phyloP scores from a whole-genome alignment of 225 moss, liverwort and hornwort species.

The Rhytidiadelphus loreus region DNA sequence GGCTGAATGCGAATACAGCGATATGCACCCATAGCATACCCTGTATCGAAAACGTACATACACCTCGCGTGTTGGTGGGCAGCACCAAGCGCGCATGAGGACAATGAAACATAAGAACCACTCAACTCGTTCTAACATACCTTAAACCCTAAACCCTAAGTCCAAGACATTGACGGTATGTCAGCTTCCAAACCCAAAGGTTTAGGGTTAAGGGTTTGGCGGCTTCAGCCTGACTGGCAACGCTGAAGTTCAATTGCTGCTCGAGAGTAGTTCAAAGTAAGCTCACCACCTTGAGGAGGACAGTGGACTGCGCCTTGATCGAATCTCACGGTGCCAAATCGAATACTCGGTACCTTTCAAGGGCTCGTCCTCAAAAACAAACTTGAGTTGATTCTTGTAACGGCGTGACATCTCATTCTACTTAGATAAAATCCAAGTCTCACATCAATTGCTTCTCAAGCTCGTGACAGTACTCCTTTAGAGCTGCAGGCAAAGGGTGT shows the following conservation, averaged over 20 bases:
- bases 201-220: neutral
- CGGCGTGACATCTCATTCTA: neutral
- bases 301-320: neutral
- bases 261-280: neutral
- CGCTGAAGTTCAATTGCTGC: neutral
- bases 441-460: constrained; percentile 5
- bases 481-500: constrained; percentile 32
- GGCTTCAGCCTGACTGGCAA: neutral
- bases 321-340: neutral
- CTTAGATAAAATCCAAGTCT: neutral
- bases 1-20: neutral
- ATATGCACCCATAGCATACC: neutral
- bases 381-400: neutral
- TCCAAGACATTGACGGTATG: neutral
- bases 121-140: neutral
- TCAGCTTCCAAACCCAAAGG: neutral
- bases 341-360: neutral
- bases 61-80: neutral
- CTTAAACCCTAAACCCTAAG: neutral
- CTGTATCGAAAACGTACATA: neutral
- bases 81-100: neutral
- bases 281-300: neutral
- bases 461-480: constrained; percentile 53
- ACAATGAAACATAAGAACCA: neutral
- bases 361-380: neutral